Evolutionary conservation across 164 flowering plant species (phyloP).

Genomic region (Paratinospora sagittata): DNA sequence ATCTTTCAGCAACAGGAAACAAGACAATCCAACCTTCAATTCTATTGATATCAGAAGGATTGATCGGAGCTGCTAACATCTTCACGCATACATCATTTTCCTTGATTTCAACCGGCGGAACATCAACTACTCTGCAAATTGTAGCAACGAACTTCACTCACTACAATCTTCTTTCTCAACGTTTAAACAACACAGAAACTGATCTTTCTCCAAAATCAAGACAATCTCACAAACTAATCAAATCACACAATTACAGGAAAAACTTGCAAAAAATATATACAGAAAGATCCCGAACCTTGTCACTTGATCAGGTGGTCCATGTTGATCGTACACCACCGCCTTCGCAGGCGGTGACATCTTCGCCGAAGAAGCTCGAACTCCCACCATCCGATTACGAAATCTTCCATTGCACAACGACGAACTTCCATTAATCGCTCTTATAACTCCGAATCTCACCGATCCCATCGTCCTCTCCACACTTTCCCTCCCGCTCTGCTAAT

Average conservation of each 20-base stretch:
- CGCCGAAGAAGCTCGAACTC: slow-evolving; percentile 43
- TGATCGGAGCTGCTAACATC: slow-evolving; percentile 94
- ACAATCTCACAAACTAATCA: background rate
- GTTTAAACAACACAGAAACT: background rate
- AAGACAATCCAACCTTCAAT: slow-evolving; percentile 54
- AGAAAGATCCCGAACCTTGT: slow-evolving; percentile 38
- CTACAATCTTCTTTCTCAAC: too few relatives aligned
- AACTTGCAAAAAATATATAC: background rate
- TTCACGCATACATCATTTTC: slow-evolving; percentile 81
- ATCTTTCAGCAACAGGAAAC: background rate
- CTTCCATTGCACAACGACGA: background rate
- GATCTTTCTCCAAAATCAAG: background rate
- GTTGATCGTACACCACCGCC: slow-evolving; percentile 79
- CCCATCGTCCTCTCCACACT: slow-evolving; percentile 24
- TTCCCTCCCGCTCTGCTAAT: background rate
- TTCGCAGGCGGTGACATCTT: slow-evolving; percentile 78
- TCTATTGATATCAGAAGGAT: slow-evolving; percentile 92
- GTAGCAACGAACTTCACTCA: too few relatives aligned
- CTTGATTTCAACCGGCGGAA: slow-evolving; percentile 69
- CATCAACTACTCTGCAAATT: slow-evolving; percentile 49
- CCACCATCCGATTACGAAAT: slow-evolving; percentile 15
- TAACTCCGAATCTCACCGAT: slow-evolving; percentile 17
- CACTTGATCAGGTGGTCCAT: slow-evolving; percentile 81
- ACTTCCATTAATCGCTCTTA: slow-evolving; percentile 16
- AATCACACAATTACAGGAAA: background rate